A percentile compares a stretch with the other conserved stretches of the same genome.
Evolutionary conservation across 306 rosid genomes (phyloP).

Genomic region (Lathyrus sativus): DNA sequence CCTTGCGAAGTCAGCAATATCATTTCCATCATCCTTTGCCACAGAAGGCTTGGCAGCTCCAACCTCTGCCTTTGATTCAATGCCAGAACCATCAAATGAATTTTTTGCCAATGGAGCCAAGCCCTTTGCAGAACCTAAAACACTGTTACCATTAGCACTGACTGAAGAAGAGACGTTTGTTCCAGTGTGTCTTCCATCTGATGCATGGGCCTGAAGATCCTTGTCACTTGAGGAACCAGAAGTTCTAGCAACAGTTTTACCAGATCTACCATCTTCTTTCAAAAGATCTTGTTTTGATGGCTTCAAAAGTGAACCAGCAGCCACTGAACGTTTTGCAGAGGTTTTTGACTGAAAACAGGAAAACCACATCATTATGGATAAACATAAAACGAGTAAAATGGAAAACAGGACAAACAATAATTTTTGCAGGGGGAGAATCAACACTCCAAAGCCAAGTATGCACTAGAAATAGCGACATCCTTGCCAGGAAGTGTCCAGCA

Average conservation of each 20-base stretch:
- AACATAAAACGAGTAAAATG: not conserved
- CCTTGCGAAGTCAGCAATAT: constrained; percentile 60
- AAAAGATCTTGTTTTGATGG: constrained; percentile 69
- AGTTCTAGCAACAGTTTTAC: constrained; percentile 61
- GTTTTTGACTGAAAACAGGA: constrained; percentile 64
- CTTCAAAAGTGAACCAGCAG: constrained; percentile 67
- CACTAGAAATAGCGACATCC: not conserved
- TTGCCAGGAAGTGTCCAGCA: constrained; percentile 9
- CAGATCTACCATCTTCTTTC: constrained; percentile 84
- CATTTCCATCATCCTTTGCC: constrained; percentile 76
- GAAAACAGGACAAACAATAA: constrained; percentile 5
- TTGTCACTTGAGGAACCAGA: constrained; percentile 66
- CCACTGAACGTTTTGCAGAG: constrained; percentile 62
- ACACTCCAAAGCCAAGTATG: constrained; percentile 22
- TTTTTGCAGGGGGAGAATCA: constrained; percentile 5
- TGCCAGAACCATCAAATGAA: constrained; percentile 55
- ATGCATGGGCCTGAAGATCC: constrained; percentile 57
- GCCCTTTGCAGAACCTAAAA: constrained; percentile 55
- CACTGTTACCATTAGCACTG: constrained; percentile 60
- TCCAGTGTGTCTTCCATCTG: constrained; percentile 66
- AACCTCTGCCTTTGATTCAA: constrained; percentile 68
- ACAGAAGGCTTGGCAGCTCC: constrained; percentile 63
- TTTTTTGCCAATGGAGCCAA: constrained; percentile 49
- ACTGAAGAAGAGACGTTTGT: constrained; percentile 53
- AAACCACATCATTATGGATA: constrained; percentile 31